These are phyloP conservation scores for Kluyveromyces dobzhanskii DNA, from an alignment of 805 yeast species.

Conservation along the genomic window DNA sequence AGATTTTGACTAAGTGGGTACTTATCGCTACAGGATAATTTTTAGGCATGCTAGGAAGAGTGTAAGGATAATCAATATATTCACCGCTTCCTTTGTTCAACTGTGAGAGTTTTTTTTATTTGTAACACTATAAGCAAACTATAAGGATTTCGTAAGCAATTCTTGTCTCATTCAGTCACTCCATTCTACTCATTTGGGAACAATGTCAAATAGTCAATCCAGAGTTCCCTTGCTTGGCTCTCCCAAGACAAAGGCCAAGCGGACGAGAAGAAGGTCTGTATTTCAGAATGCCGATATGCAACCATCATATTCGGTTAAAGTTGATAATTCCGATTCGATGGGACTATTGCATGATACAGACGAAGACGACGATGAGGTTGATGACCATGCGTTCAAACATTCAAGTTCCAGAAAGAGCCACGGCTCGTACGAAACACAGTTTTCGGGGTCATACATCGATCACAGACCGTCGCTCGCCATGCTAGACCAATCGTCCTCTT, in stretches of 20 bases:
- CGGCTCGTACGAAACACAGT: constrained; percentile 3
- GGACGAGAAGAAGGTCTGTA: constrained; percentile 8
- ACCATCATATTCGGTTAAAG: not conserved
- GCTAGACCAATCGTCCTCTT: constrained; percentile 7
- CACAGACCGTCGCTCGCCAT: constrained; percentile 10
- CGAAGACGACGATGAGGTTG: constrained; percentile 6
- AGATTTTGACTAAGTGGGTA: too few species aligned
- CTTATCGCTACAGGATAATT: too few species aligned
- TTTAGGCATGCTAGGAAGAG: too few species aligned
- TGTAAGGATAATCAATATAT: too few species aligned
- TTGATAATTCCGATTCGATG: constrained; percentile 27
- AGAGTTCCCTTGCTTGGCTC: constrained; percentile 8
- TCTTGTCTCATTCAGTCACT: too few species aligned
- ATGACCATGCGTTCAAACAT: not conserved
- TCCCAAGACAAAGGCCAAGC: constrained; percentile 1
- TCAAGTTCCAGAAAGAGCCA: not conserved
- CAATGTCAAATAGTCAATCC: constrained; percentile 1
- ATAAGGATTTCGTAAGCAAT: too few species aligned
- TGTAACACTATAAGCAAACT: too few species aligned
- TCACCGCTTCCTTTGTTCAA: too few species aligned
- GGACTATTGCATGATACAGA: constrained; percentile 25
- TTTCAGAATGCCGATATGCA: constrained; percentile 4
- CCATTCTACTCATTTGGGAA: too few species aligned
- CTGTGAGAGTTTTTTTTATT: too few species aligned
- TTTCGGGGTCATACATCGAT: constrained; percentile 8